A percentile compares a stretch with the other conserved stretches of the same genome.
phyloP scores from a whole-genome alignment of 176 grass and related monocot species.

The maize (Zea mays) region DNA sequence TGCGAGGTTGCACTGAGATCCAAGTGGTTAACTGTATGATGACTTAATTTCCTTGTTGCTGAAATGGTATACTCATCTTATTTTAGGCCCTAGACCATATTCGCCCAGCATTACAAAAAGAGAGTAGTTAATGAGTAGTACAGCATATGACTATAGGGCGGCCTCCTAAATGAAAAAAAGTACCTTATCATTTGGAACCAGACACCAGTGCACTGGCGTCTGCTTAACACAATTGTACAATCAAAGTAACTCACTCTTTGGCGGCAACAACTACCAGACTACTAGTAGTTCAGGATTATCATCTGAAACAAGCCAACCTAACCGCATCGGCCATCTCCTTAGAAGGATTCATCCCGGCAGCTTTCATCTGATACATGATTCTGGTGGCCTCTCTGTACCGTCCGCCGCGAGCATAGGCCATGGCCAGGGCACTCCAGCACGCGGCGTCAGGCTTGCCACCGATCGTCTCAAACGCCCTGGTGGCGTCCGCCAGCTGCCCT shows the following conservation, averaged over 20 bases:
- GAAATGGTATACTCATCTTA: background rate
- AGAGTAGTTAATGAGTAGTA: background rate
- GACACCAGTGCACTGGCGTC: background rate
- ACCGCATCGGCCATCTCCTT: conserved; percentile 39
- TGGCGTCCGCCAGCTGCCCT: conserved; percentile 46
- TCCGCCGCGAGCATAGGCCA: conserved; percentile 54
- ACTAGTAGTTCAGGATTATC: background rate
- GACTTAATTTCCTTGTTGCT: background rate
- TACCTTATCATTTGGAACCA: background rate
- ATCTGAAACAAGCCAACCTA: conserved; percentile 47
- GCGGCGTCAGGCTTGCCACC: conserved; percentile 35
- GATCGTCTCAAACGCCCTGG: conserved; percentile 52
- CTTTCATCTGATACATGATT: conserved; percentile 69
- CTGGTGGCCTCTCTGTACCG: conserved; percentile 54
- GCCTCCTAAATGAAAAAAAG: background rate
- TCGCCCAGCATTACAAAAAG: background rate
- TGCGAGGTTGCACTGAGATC: background rate
- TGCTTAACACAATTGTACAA: background rate
- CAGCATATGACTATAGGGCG: background rate
- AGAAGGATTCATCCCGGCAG: conserved; percentile 53
- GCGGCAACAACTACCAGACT: too few relatives aligned
- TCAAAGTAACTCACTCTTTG: background rate
- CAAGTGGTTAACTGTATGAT: background rate
- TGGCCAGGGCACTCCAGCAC: conserved; percentile 74
- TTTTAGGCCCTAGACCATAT: background rate